A percentile compares a stretch with the other conserved stretches of the same genome.
These are phyloP conservation scores for Stagonosporopsis rhizophila DNA, from an alignment of 2,329 filamentous ascomycete genomes.

Conservation along the genomic window DNA sequence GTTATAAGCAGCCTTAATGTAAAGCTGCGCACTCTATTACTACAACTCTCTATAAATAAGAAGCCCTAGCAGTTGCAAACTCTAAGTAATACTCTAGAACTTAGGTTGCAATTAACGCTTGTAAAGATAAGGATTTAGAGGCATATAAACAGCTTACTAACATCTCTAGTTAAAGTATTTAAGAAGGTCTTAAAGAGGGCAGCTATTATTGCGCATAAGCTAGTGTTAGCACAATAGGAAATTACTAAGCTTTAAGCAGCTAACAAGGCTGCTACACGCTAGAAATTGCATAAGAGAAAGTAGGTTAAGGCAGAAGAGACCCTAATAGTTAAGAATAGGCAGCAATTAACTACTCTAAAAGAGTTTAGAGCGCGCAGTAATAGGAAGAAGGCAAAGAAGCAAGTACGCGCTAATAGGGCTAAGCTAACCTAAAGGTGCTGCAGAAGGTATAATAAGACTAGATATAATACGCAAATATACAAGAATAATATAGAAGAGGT, in stretches of 20 bases:
- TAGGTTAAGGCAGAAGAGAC: too few relatives aligned
- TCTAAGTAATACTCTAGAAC: too few relatives aligned
- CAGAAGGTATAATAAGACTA: not conserved
- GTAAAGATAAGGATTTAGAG: not conserved
- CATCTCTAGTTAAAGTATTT: too few relatives aligned
- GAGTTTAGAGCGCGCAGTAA: slow-evolving; percentile 13
- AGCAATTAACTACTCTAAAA: too few relatives aligned
- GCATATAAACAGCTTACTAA: too few relatives aligned
- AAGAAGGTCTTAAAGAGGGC: too few relatives aligned
- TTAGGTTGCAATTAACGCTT: not conserved
- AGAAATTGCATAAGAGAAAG: too few relatives aligned
- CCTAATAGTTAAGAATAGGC: too few relatives aligned
- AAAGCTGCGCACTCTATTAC: slow-evolving; percentile 1
- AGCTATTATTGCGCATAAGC: not conserved
- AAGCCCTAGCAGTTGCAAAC: not conserved
- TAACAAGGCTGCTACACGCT: too few relatives aligned
- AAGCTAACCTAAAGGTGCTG: not conserved
- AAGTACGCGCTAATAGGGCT: not conserved
- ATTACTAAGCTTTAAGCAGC: too few relatives aligned
- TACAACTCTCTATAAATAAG: not conserved
- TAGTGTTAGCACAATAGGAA: not conserved
- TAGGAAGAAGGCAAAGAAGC: slow-evolving; percentile 7
- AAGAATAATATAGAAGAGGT: slow-evolving; percentile 2
- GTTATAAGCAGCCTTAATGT: too few relatives aligned
- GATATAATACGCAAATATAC: not conserved